Evolutionary conservation across 805 yeast species (phyloP).

Genomic region (Teunomyces barrocoloradensis): DNA sequence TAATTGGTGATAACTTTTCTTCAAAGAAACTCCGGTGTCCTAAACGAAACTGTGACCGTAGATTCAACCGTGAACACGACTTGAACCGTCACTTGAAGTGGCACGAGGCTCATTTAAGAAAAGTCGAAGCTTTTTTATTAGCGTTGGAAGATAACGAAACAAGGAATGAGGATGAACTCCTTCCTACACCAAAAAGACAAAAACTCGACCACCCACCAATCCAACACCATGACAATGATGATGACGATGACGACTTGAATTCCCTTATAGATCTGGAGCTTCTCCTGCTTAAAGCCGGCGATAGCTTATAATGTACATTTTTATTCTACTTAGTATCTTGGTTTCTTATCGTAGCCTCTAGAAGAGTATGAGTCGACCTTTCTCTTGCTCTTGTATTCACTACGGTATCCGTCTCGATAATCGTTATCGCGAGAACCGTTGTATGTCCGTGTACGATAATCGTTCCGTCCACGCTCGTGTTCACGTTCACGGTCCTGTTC

Average conservation of each 20-base stretch:
- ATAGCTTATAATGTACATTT: constrained; percentile 5
- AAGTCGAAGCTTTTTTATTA: constrained; percentile 28
- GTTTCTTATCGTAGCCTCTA: constrained; percentile 27
- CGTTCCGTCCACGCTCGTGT: constrained; percentile 3
- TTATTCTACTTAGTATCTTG: constrained; percentile 19
- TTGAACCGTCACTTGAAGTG: constrained; percentile 50
- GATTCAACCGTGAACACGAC: constrained; percentile 50
- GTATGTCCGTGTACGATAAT: constrained; percentile 1
- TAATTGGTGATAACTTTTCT: constrained; percentile 37
- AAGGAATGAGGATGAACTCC: background rate
- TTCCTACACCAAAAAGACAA: background rate
- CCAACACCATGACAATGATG: background rate
- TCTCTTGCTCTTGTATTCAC: constrained; percentile 5
- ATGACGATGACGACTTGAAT: constrained; percentile 21
- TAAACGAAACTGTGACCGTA: constrained; percentile 49
- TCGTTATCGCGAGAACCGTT: constrained; percentile 5
- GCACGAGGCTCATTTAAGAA: constrained; percentile 42
- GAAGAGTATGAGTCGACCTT: constrained; percentile 2
- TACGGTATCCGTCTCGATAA: constrained; percentile 3
- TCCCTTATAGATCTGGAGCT: constrained; percentile 24
- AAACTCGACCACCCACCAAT: background rate
- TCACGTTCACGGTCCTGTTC: constrained; percentile 9
- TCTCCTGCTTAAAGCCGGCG: constrained; percentile 18
- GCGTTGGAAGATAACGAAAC: constrained; percentile 17
- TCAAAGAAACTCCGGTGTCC: constrained; percentile 44